Conservation (phyloP, 768 basidiomycete species). For the Mycena galopus region DNA sequence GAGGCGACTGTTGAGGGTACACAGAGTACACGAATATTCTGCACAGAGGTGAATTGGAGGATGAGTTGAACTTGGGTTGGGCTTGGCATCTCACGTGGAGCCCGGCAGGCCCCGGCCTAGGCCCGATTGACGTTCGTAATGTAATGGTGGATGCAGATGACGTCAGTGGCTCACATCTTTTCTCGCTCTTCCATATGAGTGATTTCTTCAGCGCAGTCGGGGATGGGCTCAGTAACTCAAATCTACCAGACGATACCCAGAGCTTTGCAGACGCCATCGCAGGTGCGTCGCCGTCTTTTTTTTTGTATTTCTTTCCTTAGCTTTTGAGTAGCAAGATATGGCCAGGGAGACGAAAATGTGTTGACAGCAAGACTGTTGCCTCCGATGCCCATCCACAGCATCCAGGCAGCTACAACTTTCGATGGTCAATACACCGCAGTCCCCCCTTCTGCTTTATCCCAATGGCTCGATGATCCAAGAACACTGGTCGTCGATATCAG, state of each 20-base stretch:
- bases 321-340: too few species aligned
- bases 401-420: background rate
- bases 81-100: too few species aligned
- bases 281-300: too few species aligned
- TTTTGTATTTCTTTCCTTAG: too few species aligned
- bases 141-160: too few species aligned
- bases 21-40: too few species aligned
- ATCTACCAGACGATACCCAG: constrained; percentile 48
- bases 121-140: too few species aligned
- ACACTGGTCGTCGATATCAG: constrained; percentile 90
- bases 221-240: constrained; percentile 6
- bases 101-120: too few species aligned
- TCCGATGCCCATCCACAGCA: constrained; percentile 8
- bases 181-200: constrained; percentile 10
- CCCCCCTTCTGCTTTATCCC: constrained; percentile 42
- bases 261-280: constrained; percentile 70
- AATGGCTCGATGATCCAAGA: constrained; percentile 50
- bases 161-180: background rate
- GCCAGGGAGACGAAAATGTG: constrained; percentile 40
- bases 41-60: too few species aligned
- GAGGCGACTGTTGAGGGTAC: too few species aligned
- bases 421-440: constrained; percentile 42
- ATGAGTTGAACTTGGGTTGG: too few species aligned
- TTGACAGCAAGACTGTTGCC: constrained; percentile 54
- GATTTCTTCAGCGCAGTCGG: constrained; percentile 60